Percentiles rank a stretch among this genome's conserved stretches.
phyloP scores from a whole-genome alignment of 2,329 filamentous ascomycete species.

The Chrysoporthe puriensis region DNA sequence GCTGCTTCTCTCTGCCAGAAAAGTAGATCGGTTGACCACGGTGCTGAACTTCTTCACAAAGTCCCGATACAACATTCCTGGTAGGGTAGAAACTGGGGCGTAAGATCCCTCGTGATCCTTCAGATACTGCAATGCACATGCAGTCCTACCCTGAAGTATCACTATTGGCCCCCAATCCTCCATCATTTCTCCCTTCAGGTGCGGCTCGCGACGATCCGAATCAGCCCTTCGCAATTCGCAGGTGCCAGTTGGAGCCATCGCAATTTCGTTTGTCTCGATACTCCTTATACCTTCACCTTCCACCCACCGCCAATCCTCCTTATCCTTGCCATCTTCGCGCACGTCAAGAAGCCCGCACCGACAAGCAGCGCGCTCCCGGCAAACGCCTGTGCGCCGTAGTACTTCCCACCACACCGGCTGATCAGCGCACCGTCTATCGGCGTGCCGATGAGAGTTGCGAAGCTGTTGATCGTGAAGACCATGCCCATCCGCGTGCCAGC shows the following conservation, averaged over 20 bases:
- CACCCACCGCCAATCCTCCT: conserved; percentile 43
- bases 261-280: neutral
- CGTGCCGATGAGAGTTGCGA: conserved; percentile 56
- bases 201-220: neutral
- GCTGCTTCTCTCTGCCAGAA: no score
- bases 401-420: conserved; percentile 44
- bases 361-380: conserved; percentile 48
- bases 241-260: neutral
- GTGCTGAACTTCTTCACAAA: neutral
- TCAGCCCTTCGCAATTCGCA: neutral
- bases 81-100: neutral
- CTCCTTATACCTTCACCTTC: conserved; percentile 41
- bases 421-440: conserved; percentile 57
- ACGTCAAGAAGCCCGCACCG: conserved; percentile 44
- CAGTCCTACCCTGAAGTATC: neutral
- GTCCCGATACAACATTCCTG: no score
- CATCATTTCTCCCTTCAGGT: neutral
- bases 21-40: no score
- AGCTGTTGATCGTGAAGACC: conserved; percentile 59
- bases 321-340: conserved; percentile 45
- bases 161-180: neutral
- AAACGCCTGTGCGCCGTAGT: conserved; percentile 54
- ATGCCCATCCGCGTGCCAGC: conserved; percentile 61
- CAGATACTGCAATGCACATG: neutral
- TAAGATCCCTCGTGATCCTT: neutral